A percentile compares a stretch with the other conserved stretches of the same genome.
phyloP scores from a whole-genome alignment of 148 eudicot species.

The Chenopodium berlandieri region DNA sequence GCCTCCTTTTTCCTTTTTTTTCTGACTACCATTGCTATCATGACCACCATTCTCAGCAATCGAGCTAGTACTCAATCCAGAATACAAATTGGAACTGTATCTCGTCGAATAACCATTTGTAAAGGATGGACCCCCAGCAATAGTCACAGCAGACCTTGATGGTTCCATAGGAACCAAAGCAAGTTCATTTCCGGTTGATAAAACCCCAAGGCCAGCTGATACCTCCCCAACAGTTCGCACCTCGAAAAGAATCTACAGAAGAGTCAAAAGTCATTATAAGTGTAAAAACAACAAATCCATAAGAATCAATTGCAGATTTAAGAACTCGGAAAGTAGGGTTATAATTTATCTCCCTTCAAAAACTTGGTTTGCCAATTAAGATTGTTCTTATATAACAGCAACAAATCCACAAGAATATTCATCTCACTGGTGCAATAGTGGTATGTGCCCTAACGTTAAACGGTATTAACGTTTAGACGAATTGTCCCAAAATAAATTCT shows the following conservation, averaged over 20 bases:
- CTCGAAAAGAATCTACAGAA: constrained; percentile 72
- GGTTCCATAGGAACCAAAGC: constrained; percentile 93
- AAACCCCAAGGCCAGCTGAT: constrained; percentile 42
- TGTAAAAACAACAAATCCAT: neutral
- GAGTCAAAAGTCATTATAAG: constrained; percentile 12
- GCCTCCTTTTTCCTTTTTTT: constrained; percentile 62
- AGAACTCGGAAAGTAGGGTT: no score
- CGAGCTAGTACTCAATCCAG: constrained; percentile 39
- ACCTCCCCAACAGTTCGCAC: constrained; percentile 37
- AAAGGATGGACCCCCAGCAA: constrained; percentile 90
- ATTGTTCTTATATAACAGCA: no score
- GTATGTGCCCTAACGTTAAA: no score
- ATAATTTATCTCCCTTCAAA: no score
- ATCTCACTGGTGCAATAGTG: no score
- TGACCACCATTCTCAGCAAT: constrained; percentile 47
- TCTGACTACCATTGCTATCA: constrained; percentile 36
- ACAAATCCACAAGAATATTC: no score
- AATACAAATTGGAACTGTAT: constrained; percentile 41
- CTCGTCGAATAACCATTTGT: constrained; percentile 68
- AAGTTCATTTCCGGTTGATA: constrained; percentile 67
- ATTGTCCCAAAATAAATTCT: neutral
- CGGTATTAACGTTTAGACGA: neutral
- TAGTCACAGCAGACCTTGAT: constrained; percentile 64
- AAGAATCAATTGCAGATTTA: no score
- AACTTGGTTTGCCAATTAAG: no score